phyloP scores from a whole-genome alignment of 148 eudicot genomes.

The Fagopyrum tataricum region DNA sequence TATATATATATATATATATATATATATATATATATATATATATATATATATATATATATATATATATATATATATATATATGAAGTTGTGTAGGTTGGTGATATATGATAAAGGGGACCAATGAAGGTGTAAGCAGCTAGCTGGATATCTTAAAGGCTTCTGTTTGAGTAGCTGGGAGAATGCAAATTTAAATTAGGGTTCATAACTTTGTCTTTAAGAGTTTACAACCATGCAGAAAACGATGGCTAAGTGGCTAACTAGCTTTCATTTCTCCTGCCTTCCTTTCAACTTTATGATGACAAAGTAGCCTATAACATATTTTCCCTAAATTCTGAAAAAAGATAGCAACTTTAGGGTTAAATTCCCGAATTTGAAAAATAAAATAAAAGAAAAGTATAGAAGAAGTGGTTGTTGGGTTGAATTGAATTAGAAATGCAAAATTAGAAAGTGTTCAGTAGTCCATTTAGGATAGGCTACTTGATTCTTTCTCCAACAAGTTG shows the following conservation, averaged over 20 bases:
- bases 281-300: not conserved
- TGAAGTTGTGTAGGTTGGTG: too few species aligned
- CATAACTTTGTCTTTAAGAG: not conserved
- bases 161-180: not conserved
- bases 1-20: too few species aligned
- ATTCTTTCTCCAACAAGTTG: not conserved
- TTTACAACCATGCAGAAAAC: not conserved
- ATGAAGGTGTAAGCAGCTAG: not conserved
- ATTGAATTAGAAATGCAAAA: not conserved
- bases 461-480: not conserved
- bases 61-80: too few species aligned
- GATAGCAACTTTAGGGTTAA: not conserved
- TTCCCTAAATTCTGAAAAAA: too few species aligned
- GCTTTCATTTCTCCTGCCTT: not conserved
- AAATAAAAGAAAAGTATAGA: too few species aligned
- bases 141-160: not conserved
- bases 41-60: too few species aligned
- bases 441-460: not conserved
- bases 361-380: too few species aligned
- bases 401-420: too few species aligned
- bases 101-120: not conserved
- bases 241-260: not conserved
- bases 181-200: not conserved
- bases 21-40: too few species aligned
- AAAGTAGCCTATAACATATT: too few species aligned